Base-by-base conservation (phyloP, 345 rosid genomes). In the Rubroshorea leprosula region DNA sequence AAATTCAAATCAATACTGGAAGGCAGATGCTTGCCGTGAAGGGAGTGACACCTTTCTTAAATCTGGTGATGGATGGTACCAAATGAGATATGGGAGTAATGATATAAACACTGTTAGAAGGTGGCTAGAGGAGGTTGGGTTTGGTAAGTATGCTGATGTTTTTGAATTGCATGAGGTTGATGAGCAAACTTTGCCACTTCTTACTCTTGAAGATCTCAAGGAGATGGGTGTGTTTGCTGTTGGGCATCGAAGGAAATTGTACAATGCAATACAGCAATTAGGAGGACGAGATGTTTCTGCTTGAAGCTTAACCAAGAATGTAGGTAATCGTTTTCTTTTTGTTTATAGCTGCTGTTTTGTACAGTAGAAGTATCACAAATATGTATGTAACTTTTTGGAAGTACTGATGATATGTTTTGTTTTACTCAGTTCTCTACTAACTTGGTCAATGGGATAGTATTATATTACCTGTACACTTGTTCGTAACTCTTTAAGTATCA, bases 91-190 rank as follows among this genome's bases (percentile, higher is more conserved):
- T 12, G 62, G 41, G 3, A 55, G 44, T 18, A 14, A 29, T 5
- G 45, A 58, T 65, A 65, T 46, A 56, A 64, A 55, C 23, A 44
- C 48, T 12, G 87, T 81, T 19, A 45, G 58, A 16, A 60, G 70
- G 60, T 81, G 87, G 87, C 27, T 81, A 58, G 83, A 78, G 64
- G 80, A 66, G 23, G 51, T 41, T 19, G 87, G 87, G n/a, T 71
- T 79, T 24, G 76, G 84, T 3, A 71, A 68, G 65, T 82, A 79
- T 35, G 78, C 80, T 12, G 60, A 62, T 13, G 17, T 74, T 23
- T 82, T 82, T 5, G 74, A 75, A 57, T 63, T 71, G 74, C 87
- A 82, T 49, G 80, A 79, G 67, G 87, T 79, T 48, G 87, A 82
- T 31, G 71, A 73, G 53, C 80, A 79, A 60, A 61, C 76, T 38